phyloP scores from a whole-genome alignment of 495 filamentous ascomycete species.

The Lophium mytilinum region DNA sequence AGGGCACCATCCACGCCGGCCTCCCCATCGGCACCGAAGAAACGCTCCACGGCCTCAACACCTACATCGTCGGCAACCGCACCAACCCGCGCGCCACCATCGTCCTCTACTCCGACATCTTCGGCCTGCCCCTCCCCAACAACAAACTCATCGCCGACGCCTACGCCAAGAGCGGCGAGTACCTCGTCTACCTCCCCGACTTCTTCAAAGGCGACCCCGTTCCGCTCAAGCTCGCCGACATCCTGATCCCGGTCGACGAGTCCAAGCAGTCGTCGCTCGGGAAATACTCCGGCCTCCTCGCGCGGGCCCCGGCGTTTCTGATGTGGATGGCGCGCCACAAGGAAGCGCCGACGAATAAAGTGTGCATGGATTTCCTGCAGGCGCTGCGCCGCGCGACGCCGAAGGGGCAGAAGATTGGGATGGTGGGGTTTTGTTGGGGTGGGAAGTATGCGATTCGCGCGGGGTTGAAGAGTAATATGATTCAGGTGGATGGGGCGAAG shows the following conservation, averaged over 20 bases:
- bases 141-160: constrained; percentile 39
- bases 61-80: constrained; percentile 36
- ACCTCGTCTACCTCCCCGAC: constrained; percentile 37
- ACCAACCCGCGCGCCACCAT: constrained; percentile 33
- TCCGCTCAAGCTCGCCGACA: constrained; percentile 31
- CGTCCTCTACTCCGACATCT: constrained; percentile 38
- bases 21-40: constrained; percentile 35
- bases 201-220: constrained; percentile 38
- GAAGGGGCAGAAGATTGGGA: constrained; percentile 46
- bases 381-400: constrained; percentile 43
- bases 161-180: constrained; percentile 39
- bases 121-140: constrained; percentile 36
- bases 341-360: constrained; percentile 42
- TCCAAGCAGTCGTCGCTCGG: constrained; percentile 34
- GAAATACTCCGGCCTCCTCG: constrained; percentile 34
- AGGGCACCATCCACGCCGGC: constrained; percentile 38
- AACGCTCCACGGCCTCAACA: constrained; percentile 35
- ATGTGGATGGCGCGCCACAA: constrained; percentile 19
- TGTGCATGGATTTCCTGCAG: constrained; percentile 37
- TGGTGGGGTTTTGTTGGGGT: constrained; percentile 44
- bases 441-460: constrained; percentile 41
- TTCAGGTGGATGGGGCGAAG: constrained; percentile 34
- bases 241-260: constrained; percentile 36
- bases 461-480: constrained; percentile 27
- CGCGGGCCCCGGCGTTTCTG: neutral